Percentiles rank a stretch among this genome's conserved stretches.
Evolutionary conservation across 805 yeast genomes (phyloP).

Genomic region (Lipomyces starkeyi): DNA sequence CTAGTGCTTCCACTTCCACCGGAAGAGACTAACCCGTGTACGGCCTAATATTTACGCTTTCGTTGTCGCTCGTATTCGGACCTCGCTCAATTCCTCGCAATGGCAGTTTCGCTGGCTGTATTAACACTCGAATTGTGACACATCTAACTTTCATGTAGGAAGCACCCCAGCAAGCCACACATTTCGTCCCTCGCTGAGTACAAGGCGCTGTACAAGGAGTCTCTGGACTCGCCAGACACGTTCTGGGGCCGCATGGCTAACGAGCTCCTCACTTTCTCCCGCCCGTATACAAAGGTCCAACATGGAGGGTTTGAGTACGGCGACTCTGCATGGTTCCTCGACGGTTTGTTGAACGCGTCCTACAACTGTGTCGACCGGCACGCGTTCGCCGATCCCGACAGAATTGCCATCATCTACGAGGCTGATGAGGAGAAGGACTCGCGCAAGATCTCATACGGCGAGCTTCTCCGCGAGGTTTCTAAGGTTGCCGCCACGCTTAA

Average conservation of each 20-base stretch:
- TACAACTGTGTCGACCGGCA: slow-evolving; percentile 96
- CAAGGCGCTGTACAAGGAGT: slow-evolving; percentile 68
- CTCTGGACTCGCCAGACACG: slow-evolving; percentile 76
- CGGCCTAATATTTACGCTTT: neutral
- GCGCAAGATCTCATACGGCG: slow-evolving; percentile 78
- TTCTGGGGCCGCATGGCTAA: slow-evolving; percentile 82
- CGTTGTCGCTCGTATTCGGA: neutral
- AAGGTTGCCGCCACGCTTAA: slow-evolving; percentile 83
- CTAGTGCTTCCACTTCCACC: slow-evolving; percentile 1
- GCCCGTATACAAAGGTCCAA: slow-evolving; percentile 67
- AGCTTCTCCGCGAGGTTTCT: slow-evolving; percentile 81
- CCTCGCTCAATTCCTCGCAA: neutral
- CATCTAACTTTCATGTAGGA: slow-evolving; percentile 18
- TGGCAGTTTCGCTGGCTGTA: neutral
- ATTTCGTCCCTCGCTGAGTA: slow-evolving; percentile 70
- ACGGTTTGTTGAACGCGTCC: slow-evolving; percentile 90
- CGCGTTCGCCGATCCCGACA: slow-evolving; percentile 85
- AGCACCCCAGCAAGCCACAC: slow-evolving; percentile 63
- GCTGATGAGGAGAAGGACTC: slow-evolving; percentile 88
- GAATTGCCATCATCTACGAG: slow-evolving; percentile 75
- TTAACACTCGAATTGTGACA: neutral
- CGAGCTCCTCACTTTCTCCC: slow-evolving; percentile 78
- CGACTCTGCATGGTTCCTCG: slow-evolving; percentile 90
- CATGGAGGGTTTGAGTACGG: slow-evolving; percentile 73
- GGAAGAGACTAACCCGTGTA: neutral